These are phyloP conservation scores for Myxozyma lipomycoides DNA, from an alignment of 805 yeast species.

Conservation along the genomic window DNA sequence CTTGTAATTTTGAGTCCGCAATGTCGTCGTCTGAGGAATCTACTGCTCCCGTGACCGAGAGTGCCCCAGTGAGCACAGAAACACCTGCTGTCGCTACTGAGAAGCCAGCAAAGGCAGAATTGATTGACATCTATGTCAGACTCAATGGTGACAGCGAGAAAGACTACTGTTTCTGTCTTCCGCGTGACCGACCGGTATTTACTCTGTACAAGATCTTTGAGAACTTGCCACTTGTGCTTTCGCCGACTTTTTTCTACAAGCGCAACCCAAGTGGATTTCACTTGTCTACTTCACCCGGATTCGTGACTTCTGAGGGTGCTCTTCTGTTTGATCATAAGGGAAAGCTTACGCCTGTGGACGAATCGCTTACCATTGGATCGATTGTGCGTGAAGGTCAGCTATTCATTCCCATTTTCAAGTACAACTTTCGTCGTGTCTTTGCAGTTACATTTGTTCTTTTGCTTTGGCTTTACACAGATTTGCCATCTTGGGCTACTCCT, in stretches of 20 bases:
- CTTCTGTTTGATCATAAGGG: slow-evolving; percentile 53
- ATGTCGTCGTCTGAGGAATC: not conserved
- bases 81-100: not conserved
- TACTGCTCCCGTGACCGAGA: not conserved
- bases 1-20: not conserved
- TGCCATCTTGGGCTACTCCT: slow-evolving; percentile 84
- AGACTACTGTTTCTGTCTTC: slow-evolving; percentile 85
- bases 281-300: slow-evolving; percentile 68
- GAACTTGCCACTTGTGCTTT: slow-evolving; percentile 64
- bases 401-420: slow-evolving; percentile 68
- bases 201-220: slow-evolving; percentile 60
- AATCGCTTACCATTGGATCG: slow-evolving; percentile 52
- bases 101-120: slow-evolving; percentile 20
- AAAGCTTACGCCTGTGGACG: slow-evolving; percentile 43
- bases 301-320: slow-evolving; percentile 77
- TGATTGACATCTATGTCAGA: slow-evolving; percentile 57
- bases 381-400: slow-evolving; percentile 88
- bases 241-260: slow-evolving; percentile 75
- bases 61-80: not conserved
- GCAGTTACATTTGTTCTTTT: slow-evolving; percentile 37
- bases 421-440: slow-evolving; percentile 36
- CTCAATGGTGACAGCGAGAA: slow-evolving; percentile 80
- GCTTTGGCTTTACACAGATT: slow-evolving; percentile 85
- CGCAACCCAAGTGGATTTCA: slow-evolving; percentile 60
- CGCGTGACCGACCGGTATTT: slow-evolving; percentile 50